Percentiles rank a stretch among this genome's conserved stretches.
Evolutionary conservation across 129 eudicot genomes (phyloP).

Genomic region (Centella asiatica): DNA sequence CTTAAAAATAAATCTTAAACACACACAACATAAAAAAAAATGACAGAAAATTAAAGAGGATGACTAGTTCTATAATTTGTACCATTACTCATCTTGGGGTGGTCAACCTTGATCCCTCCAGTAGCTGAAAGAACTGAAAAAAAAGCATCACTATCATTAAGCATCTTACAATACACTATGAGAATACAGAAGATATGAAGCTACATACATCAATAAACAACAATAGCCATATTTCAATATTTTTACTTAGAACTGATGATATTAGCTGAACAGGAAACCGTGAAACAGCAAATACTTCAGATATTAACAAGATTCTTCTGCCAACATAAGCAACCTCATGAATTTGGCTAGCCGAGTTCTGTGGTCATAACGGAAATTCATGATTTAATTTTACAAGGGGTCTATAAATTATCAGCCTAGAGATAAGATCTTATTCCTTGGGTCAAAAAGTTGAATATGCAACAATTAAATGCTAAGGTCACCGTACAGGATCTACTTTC

Average conservation of each 20-base stretch:
- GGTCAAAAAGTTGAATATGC: too few species aligned
- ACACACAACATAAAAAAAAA: background rate
- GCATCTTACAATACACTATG: slow-evolving; percentile 1
- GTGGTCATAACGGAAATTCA: background rate
- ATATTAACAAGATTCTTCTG: background rate
- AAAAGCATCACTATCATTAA: slow-evolving; percentile 14
- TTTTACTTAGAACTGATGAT: background rate
- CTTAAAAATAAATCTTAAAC: background rate
- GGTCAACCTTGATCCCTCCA: slow-evolving; percentile 95
- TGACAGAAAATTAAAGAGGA: background rate
- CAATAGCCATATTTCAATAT: background rate
- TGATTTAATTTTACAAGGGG: background rate
- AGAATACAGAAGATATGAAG: background rate
- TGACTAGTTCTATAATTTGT: slow-evolving; percentile 9
- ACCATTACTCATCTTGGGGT: slow-evolving; percentile 85
- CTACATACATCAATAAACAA: background rate
- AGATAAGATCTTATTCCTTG: too few species aligned
- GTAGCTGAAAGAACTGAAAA: slow-evolving; percentile 88
- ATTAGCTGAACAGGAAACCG: background rate
- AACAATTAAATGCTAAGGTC: too few species aligned
- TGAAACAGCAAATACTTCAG: background rate
- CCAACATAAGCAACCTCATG: background rate
- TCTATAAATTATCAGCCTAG: too few species aligned
- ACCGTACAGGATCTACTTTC: too few species aligned
- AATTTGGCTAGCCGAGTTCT: background rate